These are phyloP conservation scores for Paraglomus brasilianum DNA, from an alignment of 192 early-diverging fungal species.

Conservation along the genomic window DNA sequence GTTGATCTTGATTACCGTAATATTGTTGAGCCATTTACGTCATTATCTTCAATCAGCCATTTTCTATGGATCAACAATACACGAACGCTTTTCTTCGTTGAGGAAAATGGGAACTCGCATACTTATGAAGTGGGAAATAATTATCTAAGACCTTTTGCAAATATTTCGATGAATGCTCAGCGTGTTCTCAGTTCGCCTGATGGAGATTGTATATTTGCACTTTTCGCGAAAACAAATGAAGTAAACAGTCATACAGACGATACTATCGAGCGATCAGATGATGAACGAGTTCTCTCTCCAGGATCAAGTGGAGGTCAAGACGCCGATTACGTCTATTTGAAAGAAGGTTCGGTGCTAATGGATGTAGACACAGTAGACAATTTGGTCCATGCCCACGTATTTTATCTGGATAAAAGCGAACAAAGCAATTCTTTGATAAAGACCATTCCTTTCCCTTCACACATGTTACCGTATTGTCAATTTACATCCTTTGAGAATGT, in stretches of 20 bases:
- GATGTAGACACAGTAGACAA: not conserved
- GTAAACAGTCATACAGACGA: not conserved
- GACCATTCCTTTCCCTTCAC: conserved; percentile 4
- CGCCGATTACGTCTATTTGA: not conserved
- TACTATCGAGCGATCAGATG: no score
- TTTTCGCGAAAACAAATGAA: conserved; percentile 6
- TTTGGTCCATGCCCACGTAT: not conserved
- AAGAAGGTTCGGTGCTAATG: not conserved
- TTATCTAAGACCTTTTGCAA: conserved; percentile 19
- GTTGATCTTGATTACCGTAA: conserved; percentile 20
- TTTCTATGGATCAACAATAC: conserved; percentile 31
- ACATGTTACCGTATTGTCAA: conserved; percentile 1
- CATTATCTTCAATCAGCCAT: conserved; percentile 23
- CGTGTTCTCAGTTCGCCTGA: conserved; percentile 15
- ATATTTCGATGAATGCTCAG: conserved; percentile 6
- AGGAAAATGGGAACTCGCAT: conserved; percentile 3
- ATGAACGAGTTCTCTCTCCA: no score
- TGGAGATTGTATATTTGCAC: conserved; percentile 30
- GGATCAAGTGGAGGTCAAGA: no score
- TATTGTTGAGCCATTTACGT: conserved; percentile 27
- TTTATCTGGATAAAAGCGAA: not conserved
- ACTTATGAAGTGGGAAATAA: conserved; percentile 29
- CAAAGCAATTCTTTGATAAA: conserved; percentile 6
- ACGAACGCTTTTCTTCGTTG: conserved; percentile 25
- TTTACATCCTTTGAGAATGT: conserved; percentile 23